Evolutionary conservation across 139 green algal species (phyloP), one percentile per base, ranked within the genome.

Genomic region (Haematococcus lacustris): DNA sequence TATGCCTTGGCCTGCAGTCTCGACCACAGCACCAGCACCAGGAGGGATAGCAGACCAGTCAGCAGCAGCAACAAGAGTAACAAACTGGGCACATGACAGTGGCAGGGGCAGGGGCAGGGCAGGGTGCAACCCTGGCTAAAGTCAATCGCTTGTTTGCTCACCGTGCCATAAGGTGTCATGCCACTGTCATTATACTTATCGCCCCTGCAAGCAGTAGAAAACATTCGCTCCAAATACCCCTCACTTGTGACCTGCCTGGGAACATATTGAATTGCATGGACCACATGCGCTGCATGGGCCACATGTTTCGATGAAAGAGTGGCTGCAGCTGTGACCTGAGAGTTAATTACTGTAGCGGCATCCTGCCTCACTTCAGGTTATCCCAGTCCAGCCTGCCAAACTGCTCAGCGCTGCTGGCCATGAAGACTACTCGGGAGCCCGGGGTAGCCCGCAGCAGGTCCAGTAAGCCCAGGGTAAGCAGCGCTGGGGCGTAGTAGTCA

Each of bases 1-100:
- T 43, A 70, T 51, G 76, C 51, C 75, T 80, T 80, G 62, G 67
- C n/a, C n/a, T n/a, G n/a, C n/a, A n/a, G n/a, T n/a, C n/a, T n/a
- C n/a, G n/a, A n/a, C n/a, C n/a, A n/a, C 35, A 39, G 59, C 59
- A 26, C 30, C 3, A 13, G 59, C 59, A 17, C 9, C 9, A 28
- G 43, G 17, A 53, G 43, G 43, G 43, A 53, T 28, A 17, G 43
- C 9, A 9, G 17, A 17, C 43, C 9, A 53, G 9, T 53, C 43
- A 53, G 43, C 17, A 17, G 43, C 43, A 53, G 43, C 43, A 53
- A 9, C 43, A n/a, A n/a, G n/a, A 17, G 9, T 17, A 53, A 9
- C 9, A 53, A 28, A 17, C 17, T 53, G 9, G 43, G 43, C 43
- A 9, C 43, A 53, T 53, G 43, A 28, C 9, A 17, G 43, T 28